Base-by-base conservation (phyloP, 208 protist genomes). In the Balamuthia mandrillaris region DNA sequence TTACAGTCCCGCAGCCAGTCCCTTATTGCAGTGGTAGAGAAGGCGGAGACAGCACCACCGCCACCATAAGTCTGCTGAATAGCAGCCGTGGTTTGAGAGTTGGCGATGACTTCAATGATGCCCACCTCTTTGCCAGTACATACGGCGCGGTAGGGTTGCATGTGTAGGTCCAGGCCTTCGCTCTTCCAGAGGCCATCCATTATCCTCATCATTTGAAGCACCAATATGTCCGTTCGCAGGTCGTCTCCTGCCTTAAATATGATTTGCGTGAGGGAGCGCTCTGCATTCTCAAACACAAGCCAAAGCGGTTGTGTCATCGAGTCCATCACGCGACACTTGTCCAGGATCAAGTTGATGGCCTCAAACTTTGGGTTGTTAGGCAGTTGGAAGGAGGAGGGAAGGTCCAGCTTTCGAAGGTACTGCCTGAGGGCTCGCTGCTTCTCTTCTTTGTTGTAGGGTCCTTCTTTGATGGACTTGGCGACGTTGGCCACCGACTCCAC, bases 191-290 rank as follows among this genome's bases (percentile, higher is more conserved):
- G 74, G 1, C 90, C 2, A 41, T 89, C 72, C 60, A 92, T 87
- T 6, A 89, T 84, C 27, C 31, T 33, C 7, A 94, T 74, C 42
- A 95, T 78, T 65, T 95, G 93, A 1, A 95, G 68, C 18, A 90
- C 92, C 33, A 79, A 45, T 2, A 39, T 3, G 70, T 79, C 70
- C 51, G 47, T 92, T 16, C 93, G 45, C 16, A 95, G 27, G 84
- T 95, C 93, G 81, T 95, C 93, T 33, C 93, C 91, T 16, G 29
- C 54, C 60, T 94, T 94, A 54, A 94, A 93, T 0, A 94, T 86
- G 5, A 94, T 77, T 37, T 87, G 70, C 9, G 86, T 52, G 0
- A 77, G 21, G 0, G 27, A 27, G 9, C 66, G 85, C 21, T 37
- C 18, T 0, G 29, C 61, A 42, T 93, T 93, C 2, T 82, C 66